Evolutionary conservation across 805 yeast species (phyloP).

Genomic region (Scheffersomyces lignosus): DNA sequence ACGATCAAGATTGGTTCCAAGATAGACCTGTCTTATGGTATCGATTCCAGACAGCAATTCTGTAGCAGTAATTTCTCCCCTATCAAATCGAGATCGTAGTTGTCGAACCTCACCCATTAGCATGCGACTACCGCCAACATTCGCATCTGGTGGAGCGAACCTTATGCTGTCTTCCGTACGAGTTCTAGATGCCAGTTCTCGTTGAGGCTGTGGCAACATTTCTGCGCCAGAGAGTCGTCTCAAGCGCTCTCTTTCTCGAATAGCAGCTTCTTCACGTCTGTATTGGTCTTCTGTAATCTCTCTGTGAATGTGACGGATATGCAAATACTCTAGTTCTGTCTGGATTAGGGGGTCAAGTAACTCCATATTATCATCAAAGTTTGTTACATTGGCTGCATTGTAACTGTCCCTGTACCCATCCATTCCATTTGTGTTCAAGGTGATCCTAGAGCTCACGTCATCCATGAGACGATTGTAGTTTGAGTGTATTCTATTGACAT

Average conservation of each 20-base stretch:
- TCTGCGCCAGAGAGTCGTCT: too few species aligned
- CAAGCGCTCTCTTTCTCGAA: background rate
- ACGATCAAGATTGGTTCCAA: too few species aligned
- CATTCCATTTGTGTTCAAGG: background rate
- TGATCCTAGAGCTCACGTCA: background rate
- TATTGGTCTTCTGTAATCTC: background rate
- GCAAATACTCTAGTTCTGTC: background rate
- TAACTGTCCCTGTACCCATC: background rate
- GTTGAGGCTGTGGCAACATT: too few species aligned
- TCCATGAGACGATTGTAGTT: background rate
- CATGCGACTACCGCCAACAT: too few species aligned
- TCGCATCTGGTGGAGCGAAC: too few species aligned
- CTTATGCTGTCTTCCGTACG: too few species aligned
- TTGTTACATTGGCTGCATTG: background rate
- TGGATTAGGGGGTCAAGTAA: background rate
- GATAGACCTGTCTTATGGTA: too few species aligned
- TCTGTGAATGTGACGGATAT: background rate
- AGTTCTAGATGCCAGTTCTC: too few species aligned
- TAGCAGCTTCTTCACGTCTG: background rate
- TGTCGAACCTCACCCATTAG: too few species aligned
- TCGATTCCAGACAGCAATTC: too few species aligned
- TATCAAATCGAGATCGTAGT: background rate
- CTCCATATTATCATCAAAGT: too few species aligned
- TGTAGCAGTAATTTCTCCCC: background rate
- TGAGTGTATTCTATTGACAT: background rate